Percentiles rank a stretch among this genome's conserved stretches.
Conservation (phyloP, 139 green algal genomes). For the Tetradesmus lagerheimii region DNA sequence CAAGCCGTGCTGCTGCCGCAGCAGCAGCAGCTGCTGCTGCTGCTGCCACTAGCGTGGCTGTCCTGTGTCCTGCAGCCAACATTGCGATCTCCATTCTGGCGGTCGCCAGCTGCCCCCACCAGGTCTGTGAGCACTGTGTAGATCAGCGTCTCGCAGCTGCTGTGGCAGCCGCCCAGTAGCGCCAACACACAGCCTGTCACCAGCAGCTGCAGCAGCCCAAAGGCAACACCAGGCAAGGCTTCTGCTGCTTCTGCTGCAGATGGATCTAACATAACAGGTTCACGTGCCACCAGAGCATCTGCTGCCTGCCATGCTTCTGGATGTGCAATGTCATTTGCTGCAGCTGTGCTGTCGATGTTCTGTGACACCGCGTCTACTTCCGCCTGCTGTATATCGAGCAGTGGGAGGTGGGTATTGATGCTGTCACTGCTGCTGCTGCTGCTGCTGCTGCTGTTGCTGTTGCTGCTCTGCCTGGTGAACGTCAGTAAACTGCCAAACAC, state of each 20-base stretch:
- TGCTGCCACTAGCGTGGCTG: neutral
- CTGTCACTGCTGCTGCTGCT: too few relatives aligned
- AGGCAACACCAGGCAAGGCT: neutral
- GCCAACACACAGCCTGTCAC: slow-evolving; percentile 1
- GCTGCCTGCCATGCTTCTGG: neutral
- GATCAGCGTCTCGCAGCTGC: slow-evolving; percentile 39
- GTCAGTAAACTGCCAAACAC: neutral
- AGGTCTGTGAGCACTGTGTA: slow-evolving; percentile 26
- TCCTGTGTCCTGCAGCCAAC: neutral
- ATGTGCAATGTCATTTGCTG: neutral
- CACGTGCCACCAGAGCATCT: too few relatives aligned
- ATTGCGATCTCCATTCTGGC: neutral
- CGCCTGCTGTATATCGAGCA: too few relatives aligned
- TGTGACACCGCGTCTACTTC: too few relatives aligned
- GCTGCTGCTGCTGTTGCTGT: neutral
- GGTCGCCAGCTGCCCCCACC: neutral
- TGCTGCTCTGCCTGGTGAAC: neutral
- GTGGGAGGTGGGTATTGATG: too few relatives aligned
- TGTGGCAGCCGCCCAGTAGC: slow-evolving; percentile 18
- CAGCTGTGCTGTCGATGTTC: neutral
- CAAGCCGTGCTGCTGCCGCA: neutral
- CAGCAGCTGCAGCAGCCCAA: slow-evolving; percentile 31
- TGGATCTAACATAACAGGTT: too few relatives aligned
- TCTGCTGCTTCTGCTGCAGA: neutral
- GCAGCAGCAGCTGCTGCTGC: neutral